Evolutionary conservation across 2,329 filamentous ascomycete species (phyloP).

Genomic region (Phialocephala subalpina): DNA sequence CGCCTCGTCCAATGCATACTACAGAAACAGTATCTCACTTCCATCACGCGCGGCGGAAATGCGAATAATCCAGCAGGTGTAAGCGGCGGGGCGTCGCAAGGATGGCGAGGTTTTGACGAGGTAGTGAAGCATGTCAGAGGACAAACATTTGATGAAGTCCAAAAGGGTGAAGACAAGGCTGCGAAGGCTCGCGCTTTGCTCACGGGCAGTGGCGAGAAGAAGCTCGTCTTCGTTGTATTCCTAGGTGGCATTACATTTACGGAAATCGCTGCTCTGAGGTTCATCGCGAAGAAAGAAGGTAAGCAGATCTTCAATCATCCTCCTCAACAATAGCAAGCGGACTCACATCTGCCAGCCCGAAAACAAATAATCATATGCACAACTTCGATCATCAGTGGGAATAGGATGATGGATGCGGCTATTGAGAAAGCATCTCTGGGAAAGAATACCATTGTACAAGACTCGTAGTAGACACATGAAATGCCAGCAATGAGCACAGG

Average conservation of each 20-base stretch:
- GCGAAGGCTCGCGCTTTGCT: slow-evolving; percentile 85
- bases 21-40: slow-evolving; percentile 85
- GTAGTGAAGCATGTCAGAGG: slow-evolving; percentile 87
- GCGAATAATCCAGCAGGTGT: slow-evolving; percentile 55
- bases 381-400: slow-evolving; percentile 89
- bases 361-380: slow-evolving; percentile 91
- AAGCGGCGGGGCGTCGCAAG: slow-evolving; percentile 70
- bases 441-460: slow-evolving; percentile 33
- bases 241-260: slow-evolving; percentile 96
- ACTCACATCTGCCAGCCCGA: slow-evolving; percentile 57
- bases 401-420: slow-evolving; percentile 85
- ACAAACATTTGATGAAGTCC: slow-evolving; percentile 88
- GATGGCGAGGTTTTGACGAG: slow-evolving; percentile 95
- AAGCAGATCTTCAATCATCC: slow-evolving; percentile 18
- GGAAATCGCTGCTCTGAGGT: slow-evolving; percentile 92
- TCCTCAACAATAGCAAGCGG: slow-evolving; percentile 15
- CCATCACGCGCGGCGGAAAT: slow-evolving; percentile 70
- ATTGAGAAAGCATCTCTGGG: slow-evolving; percentile 66
- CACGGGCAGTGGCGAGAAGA: slow-evolving; percentile 76
- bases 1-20: slow-evolving; percentile 91
- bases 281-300: slow-evolving; percentile 84
- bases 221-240: slow-evolving; percentile 96
- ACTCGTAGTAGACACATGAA: slow-evolving; percentile 36
- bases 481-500: slow-evolving; percentile 24
- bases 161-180: slow-evolving; percentile 92